Base-by-base conservation (phyloP, 1,139 yeast genomes). In the Yarrowia galli region DNA sequence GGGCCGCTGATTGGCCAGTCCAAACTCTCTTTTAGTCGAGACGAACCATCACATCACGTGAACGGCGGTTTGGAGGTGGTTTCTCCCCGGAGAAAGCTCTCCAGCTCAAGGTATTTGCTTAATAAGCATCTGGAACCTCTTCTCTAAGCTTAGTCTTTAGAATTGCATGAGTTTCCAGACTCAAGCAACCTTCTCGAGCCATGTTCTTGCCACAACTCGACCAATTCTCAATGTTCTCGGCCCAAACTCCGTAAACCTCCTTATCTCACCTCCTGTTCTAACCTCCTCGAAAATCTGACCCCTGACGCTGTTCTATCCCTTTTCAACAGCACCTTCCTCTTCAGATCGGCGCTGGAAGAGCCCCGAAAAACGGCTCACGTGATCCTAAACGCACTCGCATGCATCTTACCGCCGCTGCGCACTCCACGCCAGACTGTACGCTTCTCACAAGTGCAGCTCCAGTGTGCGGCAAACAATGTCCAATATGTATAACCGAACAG, bases 301-400 rank as follows among this genome's bases (percentile, higher is more conserved):
- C 13, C 45, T 36, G 28, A 8, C 28, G 18, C 28, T 36, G 1
- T 18, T 35, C 15, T 51, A 25, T 2, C 54, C 25, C 25, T 18
- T 18, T 18, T 1, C 3, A 15, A 20, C 58, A 8, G 15, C 32
- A 15, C 42, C 20, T 51, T 35, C 43, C 58, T 20, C 43, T 35
- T 51, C 8, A 12, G 45, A 53, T 22, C 45, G 28, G 40, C 42
- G 32, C 8, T 28, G 20, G n/a, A 53, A 35, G 13, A 42, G 58
- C 16, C 22, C 43, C 43, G 28, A 22, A 49, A 51, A 51, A 53
- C 60, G 60, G 60, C 45, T 53, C 60, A 53, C 60, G 60, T 53
- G 60, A 53, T 23, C 15, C 20, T 13, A 20, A 49, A 51, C 60
- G 45, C 60, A 22, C 32, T n/a, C 20, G 58, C 58, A 35, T 35